Percentiles rank a stretch among this genome's conserved stretches.
phyloP scores from a whole-genome alignment of 192 early-diverging fungal species.

The Coemansia sp. region DNA sequence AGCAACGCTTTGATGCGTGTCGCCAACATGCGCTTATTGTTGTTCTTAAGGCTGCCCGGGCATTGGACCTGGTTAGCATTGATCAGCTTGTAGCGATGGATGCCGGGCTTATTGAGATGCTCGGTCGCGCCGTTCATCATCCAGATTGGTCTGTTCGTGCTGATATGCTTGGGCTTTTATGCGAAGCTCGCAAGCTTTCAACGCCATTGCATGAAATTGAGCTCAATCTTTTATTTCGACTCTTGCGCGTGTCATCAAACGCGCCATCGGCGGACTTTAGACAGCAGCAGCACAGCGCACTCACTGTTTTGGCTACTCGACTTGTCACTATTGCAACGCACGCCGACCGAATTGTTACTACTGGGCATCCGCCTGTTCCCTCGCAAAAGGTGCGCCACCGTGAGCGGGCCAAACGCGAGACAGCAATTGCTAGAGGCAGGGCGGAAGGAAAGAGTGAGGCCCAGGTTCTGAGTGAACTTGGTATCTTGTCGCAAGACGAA shows the following conservation, averaged over 20 bases:
- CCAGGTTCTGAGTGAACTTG: constrained; percentile 41
- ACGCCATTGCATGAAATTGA: constrained; percentile 64
- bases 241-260: constrained; percentile 70
- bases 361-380: constrained; percentile 42
- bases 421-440: constrained; percentile 22
- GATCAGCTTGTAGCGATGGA: constrained; percentile 33
- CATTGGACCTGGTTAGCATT: constrained; percentile 38
- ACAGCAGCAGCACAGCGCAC: constrained; percentile 66
- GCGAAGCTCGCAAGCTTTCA: constrained; percentile 72
- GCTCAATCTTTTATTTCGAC: constrained; percentile 63
- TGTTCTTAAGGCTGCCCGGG: constrained; percentile 43
- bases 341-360: constrained; percentile 33
- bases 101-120: constrained; percentile 23
- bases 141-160: constrained; percentile 70
- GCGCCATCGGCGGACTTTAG: constrained; percentile 80
- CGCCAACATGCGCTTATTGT: constrained; percentile 53
- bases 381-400: constrained; percentile 46
- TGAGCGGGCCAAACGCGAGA: constrained; percentile 34
- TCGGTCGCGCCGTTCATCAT: constrained; percentile 70
- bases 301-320: constrained; percentile 64
- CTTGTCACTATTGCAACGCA: constrained; percentile 51
- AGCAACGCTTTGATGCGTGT: constrained; percentile 26
- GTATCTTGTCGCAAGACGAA: constrained; percentile 34
- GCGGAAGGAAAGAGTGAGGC: constrained; percentile 30
- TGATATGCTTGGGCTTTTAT: constrained; percentile 78